Percentiles rank a stretch among this genome's conserved stretches.
Evolutionary conservation across 148 eudicot species (phyloP).

Genomic region (Fagopyrum tataricum): DNA sequence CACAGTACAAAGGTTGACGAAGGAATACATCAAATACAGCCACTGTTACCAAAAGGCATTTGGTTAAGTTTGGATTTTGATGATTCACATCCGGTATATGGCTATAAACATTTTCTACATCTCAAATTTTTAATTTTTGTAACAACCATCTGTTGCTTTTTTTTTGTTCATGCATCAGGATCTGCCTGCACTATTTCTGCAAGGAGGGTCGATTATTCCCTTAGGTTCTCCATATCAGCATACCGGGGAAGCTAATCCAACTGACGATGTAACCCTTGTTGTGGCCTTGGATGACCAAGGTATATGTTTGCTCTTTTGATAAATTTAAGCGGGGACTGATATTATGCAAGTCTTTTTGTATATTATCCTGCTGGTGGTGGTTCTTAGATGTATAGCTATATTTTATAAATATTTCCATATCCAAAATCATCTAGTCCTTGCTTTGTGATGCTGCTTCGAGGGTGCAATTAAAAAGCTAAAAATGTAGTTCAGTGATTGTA

Average conservation of each 20-base stretch:
- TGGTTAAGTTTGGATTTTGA: conserved; percentile 93
- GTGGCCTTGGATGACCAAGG: conserved; percentile 90
- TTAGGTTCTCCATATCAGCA: conserved; percentile 65
- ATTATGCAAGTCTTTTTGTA: neutral
- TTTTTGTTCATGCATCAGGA: conserved; percentile 41
- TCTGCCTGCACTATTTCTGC: conserved; percentile 71
- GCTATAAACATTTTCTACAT: conserved; percentile 8
- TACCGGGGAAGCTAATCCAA: conserved; percentile 66
- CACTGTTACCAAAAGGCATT: conserved; percentile 64
- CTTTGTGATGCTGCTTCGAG: neutral
- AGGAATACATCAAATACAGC: conserved; percentile 52
- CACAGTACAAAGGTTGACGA: conserved; percentile 54
- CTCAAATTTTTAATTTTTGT: neutral
- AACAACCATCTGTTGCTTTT: conserved; percentile 7
- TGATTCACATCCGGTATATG: conserved; percentile 88
- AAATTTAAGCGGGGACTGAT: neutral
- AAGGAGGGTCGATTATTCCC: conserved; percentile 89
- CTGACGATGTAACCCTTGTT: conserved; percentile 73
- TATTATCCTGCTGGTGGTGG: neutral
- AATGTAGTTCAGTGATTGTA: conserved; percentile 11
- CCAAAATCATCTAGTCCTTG: neutral
- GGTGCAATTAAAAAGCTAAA: neutral
- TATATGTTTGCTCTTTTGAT: conserved; percentile 18
- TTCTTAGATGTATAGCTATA: neutral
- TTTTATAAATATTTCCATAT: too few relatives aligned